Base-by-base conservation (phyloP, 2,329 filamentous ascomycete species). In the Diaporthe aspalathi region DNA sequence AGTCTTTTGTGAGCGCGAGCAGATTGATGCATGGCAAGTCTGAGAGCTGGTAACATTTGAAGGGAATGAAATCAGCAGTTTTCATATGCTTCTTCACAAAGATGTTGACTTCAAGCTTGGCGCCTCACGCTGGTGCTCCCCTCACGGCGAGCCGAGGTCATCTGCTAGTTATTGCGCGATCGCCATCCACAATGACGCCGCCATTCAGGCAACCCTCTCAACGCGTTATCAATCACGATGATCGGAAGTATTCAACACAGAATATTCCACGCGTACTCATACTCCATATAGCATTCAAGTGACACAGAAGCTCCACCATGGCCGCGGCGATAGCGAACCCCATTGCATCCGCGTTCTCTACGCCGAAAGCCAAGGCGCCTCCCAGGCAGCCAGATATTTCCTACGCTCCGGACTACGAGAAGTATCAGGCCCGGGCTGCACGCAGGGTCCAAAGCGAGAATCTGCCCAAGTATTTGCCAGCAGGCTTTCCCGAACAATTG, bases 371-470 rank as follows among this genome's bases (percentile, higher is more conserved):
- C 27, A 54, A 56, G 2, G 79, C 80, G 2, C 82, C 82, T 1
- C 80, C 80, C 1, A 83, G 84, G 27, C 88, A 90, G 74, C 89
- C 89, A 0, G 88, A 91, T 74, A 91, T 91, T 70, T 79, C 79
- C 1, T 91, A 91, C 76, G 80, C 84, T 1, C 89, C 89, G 0
- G 81, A 90, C 72, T 81, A 81, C 53, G 81, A 84, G 40, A 89
- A 87, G 74, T 91, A 87, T 74, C 80, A 85, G 35, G 83, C 84
- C 1, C 84, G 89, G 5, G 81, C 81, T n/a, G 79, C 85, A 63
- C 80, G 81, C 4, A 82, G 86, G 2, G 78, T 83, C 4, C 79
- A 83, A 52, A 81, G 78, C 0, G 85, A 85, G 12, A 75, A 77
- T 0, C 75, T 86, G 0, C 76, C 79, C 3, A 82, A 77, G 5